phyloP scores from a whole-genome alignment of 352 stramenopile genomes.

The Thraustochytrium striatum region DNA sequence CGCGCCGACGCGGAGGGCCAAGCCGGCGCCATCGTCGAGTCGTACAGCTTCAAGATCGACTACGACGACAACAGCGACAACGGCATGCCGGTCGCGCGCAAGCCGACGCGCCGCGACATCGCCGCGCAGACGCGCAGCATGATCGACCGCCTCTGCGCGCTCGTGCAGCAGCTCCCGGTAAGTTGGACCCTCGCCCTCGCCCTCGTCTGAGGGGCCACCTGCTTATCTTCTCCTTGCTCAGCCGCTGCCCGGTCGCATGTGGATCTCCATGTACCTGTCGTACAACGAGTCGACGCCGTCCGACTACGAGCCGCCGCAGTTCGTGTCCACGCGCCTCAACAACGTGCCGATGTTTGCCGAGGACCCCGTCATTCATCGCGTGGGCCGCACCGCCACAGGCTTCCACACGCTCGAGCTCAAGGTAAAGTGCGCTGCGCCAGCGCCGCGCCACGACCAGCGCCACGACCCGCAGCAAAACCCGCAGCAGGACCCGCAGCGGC shows the following conservation, averaged over 20 bases:
- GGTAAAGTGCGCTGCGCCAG: background rate
- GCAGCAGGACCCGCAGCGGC: too few species aligned
- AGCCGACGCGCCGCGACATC: background rate
- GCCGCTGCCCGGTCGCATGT: background rate
- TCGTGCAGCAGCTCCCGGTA: constrained; percentile 16
- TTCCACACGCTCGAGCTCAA: constrained; percentile 37
- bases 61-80: constrained; percentile 13
- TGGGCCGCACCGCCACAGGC: background rate
- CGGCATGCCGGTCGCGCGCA: too few species aligned
- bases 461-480: too few species aligned
- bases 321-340: too few species aligned
- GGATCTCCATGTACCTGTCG: constrained; percentile 33
- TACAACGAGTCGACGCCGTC: constrained; percentile 14
- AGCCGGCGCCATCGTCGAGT: constrained; percentile 4
- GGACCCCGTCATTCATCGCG: background rate
- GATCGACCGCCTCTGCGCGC: background rate
- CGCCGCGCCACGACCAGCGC: background rate
- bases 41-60: constrained; percentile 29
- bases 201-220: background rate
- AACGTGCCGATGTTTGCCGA: background rate
- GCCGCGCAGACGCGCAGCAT: background rate
- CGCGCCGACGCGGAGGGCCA: background rate
- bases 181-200: background rate
- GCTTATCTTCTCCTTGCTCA: background rate
- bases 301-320: constrained; percentile 14